Percentiles rank a stretch among this genome's conserved stretches.
Evolutionary conservation across 345 rosid species (phyloP).

Genomic region (Noccaea caerulescens): DNA sequence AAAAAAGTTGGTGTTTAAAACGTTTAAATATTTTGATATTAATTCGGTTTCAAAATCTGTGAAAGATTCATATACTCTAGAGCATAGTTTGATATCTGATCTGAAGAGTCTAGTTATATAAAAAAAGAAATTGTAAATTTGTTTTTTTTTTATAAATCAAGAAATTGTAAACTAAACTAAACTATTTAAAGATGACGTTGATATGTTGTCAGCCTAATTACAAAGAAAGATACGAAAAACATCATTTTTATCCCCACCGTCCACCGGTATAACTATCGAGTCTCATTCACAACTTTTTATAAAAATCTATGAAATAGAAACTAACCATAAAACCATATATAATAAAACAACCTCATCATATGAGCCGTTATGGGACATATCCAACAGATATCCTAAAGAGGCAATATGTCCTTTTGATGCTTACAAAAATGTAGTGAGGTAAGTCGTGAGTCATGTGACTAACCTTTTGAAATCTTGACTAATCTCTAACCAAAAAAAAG

Average conservation of each 20-base stretch:
- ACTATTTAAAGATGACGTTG: no score
- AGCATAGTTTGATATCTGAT: neutral
- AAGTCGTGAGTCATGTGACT: neutral
- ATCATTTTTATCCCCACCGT: neutral
- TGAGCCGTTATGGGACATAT: neutral
- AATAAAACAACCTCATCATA: neutral
- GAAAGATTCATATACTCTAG: neutral
- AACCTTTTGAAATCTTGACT: neutral
- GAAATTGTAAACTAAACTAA: no score
- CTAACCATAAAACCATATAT: slow-evolving; percentile 1
- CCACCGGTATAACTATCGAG: slow-evolving; percentile 1
- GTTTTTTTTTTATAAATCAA: no score
- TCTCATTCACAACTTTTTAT: slow-evolving; percentile 1
- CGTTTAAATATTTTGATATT: neutral
- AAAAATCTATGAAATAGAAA: neutral
- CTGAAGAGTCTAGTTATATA: no score
- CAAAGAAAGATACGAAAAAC: no score
- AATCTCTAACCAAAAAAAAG: neutral
- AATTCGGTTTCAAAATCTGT: neutral
- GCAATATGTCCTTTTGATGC: slow-evolving; percentile 12
- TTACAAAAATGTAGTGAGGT: neutral
- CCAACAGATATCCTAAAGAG: neutral
- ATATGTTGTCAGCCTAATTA: no score
- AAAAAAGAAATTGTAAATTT: no score
- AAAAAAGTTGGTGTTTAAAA: neutral